phyloP scores from a whole-genome alignment of 192 early-diverging fungal genomes.

The Umbelopsis isabellina region DNA sequence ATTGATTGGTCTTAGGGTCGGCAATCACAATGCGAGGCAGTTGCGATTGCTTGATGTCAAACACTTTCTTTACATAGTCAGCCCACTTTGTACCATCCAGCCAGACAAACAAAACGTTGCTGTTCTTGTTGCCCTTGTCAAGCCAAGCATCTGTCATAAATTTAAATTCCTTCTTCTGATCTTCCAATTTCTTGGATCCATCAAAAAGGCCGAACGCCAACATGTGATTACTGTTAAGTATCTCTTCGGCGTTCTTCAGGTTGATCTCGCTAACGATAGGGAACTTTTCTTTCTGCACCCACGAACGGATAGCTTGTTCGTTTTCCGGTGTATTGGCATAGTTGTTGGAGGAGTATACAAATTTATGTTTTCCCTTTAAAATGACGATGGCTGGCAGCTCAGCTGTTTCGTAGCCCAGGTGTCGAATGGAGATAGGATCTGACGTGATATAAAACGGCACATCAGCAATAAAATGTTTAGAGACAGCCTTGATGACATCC shows the following conservation, averaged over 20 bases:
- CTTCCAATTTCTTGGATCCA: slow-evolving; percentile 27
- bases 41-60: slow-evolving; percentile 32
- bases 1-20: slow-evolving; percentile 25
- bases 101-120: slow-evolving; percentile 61
- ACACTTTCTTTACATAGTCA: slow-evolving; percentile 60
- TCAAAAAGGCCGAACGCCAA: slow-evolving; percentile 71
- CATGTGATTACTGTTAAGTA: slow-evolving; percentile 67
- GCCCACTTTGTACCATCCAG: slow-evolving; percentile 65
- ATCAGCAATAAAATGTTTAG: slow-evolving; percentile 24
- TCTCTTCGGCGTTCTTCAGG: slow-evolving; percentile 65
- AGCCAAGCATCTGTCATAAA: slow-evolving; percentile 20
- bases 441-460: slow-evolving; percentile 42
- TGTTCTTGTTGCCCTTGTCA: slow-evolving; percentile 12
- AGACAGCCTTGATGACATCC: slow-evolving; percentile 25
- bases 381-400: slow-evolving; percentile 56
- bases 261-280: slow-evolving; percentile 68
- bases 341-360: slow-evolving; percentile 27
- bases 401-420: slow-evolving; percentile 22
- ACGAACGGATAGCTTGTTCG: slow-evolving; percentile 51
- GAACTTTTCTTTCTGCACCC: slow-evolving; percentile 68
- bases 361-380: slow-evolving; percentile 57
- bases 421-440: slow-evolving; percentile 30
- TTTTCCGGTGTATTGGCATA: slow-evolving; percentile 30
- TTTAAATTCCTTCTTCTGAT: not conserved
- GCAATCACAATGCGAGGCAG: slow-evolving; percentile 27